Percentiles rank a stretch among this genome's conserved stretches.
These are phyloP conservation scores for Styphnolobium japonicum DNA, from an alignment of 306 rosid species.

Conservation along the genomic window DNA sequence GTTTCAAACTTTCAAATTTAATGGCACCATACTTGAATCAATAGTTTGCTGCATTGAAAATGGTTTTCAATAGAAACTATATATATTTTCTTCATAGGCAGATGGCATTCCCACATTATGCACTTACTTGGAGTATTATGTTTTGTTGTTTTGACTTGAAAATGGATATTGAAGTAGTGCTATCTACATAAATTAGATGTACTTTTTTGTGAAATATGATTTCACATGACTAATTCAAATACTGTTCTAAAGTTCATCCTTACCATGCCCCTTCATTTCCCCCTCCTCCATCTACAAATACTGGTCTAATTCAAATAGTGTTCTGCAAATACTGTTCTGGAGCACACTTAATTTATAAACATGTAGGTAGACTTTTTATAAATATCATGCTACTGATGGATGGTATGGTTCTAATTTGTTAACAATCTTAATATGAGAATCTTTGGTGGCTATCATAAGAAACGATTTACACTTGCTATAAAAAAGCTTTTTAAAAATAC, in stretches of 20 bases:
- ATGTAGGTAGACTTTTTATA: background rate
- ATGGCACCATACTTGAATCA: background rate
- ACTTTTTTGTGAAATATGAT: background rate
- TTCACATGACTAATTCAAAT: background rate
- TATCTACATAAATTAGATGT: background rate
- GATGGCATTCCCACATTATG: background rate
- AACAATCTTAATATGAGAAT: background rate
- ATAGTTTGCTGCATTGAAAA: background rate
- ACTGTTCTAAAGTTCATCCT: background rate
- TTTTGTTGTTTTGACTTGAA: background rate
- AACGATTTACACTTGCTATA: constrained; percentile 1
- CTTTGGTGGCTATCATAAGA: background rate
- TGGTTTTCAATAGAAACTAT: background rate
- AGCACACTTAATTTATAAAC: background rate
- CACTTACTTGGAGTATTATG: background rate
- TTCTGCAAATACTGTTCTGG: too few relatives aligned
- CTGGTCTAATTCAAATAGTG: too few relatives aligned
- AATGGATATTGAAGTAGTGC: background rate
- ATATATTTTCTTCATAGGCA: background rate
- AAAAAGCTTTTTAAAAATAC: background rate
- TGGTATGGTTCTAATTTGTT: background rate
- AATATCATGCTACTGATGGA: background rate
- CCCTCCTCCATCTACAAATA: too few relatives aligned
- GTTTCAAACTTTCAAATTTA: background rate
- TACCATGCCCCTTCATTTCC: background rate